phyloP scores from a whole-genome alignment of 164 flowering plant species.

The Umbellularia californica region DNA sequence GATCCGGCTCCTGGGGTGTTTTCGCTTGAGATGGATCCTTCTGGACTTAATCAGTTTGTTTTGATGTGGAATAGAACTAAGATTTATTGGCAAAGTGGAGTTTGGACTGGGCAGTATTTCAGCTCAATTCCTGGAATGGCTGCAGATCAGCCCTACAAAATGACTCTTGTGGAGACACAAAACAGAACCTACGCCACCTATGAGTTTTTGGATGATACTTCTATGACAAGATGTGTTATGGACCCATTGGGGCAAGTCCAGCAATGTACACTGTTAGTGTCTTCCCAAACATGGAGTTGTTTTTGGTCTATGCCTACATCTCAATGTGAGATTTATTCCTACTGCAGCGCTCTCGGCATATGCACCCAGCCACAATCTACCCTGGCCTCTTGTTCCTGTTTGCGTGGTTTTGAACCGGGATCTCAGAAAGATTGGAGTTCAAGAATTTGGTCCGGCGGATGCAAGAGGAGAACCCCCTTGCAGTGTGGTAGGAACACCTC shows the following conservation, averaged over 20 bases:
- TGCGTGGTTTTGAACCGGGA: conserved; percentile 11
- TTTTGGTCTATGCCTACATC: conserved; percentile 18
- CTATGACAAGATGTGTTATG: conserved; percentile 12
- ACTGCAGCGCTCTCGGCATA: conserved; percentile 18
- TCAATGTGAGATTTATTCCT: conserved; percentile 9
- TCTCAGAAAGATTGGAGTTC: conserved; percentile 9
- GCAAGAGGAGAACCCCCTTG: conserved; percentile 14
- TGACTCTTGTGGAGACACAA: neutral
- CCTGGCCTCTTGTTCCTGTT: conserved; percentile 9
- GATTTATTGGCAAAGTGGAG: no score
- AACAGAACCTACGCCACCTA: conserved; percentile 20
- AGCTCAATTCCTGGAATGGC: conserved; percentile 17
- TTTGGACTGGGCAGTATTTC: neutral
- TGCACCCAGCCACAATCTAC: conserved; percentile 6
- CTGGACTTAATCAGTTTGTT: neutral
- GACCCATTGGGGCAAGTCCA: conserved; percentile 16
- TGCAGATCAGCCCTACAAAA: neutral
- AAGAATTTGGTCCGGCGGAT: conserved; percentile 15
- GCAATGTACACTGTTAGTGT: conserved; percentile 4
- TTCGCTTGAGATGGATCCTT: conserved; percentile 4
- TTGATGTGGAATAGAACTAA: neutral
- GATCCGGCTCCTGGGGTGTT: conserved; percentile 14
- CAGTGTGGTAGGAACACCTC: conserved; percentile 6
- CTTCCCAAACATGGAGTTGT: conserved; percentile 6
- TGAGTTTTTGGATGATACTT: neutral